Conservation (phyloP, 202 grass and related monocot species). For the Brachypodium distachyon region DNA sequence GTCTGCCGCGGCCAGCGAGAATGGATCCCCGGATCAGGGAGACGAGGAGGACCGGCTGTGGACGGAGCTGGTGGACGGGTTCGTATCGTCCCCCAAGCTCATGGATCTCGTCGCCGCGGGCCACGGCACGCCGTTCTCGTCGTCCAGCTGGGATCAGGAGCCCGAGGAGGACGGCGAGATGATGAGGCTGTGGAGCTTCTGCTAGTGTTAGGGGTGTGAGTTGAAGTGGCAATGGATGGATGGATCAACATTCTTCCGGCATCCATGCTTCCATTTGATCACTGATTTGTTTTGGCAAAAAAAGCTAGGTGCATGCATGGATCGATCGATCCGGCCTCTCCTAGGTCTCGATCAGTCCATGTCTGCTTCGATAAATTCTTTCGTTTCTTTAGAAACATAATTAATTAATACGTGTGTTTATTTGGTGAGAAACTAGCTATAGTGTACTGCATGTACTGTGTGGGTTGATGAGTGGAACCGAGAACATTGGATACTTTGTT, state of each 20-base stretch:
- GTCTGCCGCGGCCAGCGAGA: conserved; percentile 7
- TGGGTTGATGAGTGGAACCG: not conserved
- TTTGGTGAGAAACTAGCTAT: not conserved
- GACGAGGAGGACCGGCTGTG: conserved; percentile 23
- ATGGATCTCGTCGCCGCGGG: conserved; percentile 28
- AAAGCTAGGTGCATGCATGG: conserved; percentile 7
- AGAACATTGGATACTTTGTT: conserved; percentile 43
- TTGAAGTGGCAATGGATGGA: too few species aligned
- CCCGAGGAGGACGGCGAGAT: conserved; percentile 54
- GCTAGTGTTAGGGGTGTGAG: too few species aligned
- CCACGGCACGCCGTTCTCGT: conserved; percentile 7
- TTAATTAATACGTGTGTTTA: not conserved
- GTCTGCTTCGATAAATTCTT: conserved; percentile 19
- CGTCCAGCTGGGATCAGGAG: conserved; percentile 42
- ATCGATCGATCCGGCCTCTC: not conserved
- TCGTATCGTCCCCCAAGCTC: conserved; percentile 41
- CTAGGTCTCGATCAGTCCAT: not conserved
- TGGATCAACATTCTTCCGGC: not conserved
- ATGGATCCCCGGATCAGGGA: not conserved
- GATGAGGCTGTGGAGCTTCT: conserved; percentile 57
- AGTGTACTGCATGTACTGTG: not conserved
- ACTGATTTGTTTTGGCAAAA: not conserved
- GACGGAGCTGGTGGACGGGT: conserved; percentile 32
- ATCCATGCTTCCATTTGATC: not conserved
- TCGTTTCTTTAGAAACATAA: not conserved